These are phyloP conservation scores for Ophiostoma tasmaniense DNA, from an alignment of 2,329 filamentous ascomycete genomes.

Conservation along the genomic window DNA sequence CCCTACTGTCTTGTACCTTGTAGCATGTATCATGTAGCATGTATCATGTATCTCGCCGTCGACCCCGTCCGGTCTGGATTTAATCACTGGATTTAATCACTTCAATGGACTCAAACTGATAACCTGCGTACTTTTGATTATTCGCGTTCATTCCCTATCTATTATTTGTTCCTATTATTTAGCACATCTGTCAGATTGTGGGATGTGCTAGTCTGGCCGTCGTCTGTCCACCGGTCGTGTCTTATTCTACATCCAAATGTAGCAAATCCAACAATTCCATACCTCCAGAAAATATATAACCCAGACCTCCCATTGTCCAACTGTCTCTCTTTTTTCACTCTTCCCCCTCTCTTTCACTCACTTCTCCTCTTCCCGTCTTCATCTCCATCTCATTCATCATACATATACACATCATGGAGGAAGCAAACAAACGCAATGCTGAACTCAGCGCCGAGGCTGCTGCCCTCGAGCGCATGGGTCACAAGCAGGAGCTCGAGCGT, in stretches of 20 bases:
- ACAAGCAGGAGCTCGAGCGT: constrained; percentile 41
- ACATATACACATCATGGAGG: constrained; percentile 7
- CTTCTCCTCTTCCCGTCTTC: neutral
- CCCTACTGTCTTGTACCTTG: neutral
- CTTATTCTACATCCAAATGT: neutral
- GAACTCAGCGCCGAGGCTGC: constrained; percentile 27
- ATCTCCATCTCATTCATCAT: neutral
- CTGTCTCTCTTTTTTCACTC: neutral
- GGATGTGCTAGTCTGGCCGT: neutral
- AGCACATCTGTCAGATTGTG: neutral
- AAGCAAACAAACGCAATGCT: neutral
- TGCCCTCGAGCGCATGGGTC: constrained; percentile 37
- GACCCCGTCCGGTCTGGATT: neutral
- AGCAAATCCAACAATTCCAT: too few relatives aligned
- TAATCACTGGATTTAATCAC: neutral
- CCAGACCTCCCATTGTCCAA: neutral
- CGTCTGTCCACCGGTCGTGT: neutral
- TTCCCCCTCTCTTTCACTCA: neutral
- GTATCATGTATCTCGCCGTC: neutral
- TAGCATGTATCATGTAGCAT: neutral
- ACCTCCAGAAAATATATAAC: neutral
- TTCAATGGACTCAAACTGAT: neutral
- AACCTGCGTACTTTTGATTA: neutral
- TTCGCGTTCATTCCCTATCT: neutral
- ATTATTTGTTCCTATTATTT: neutral